Evolutionary conservation across 768 basidiomycete genomes (phyloP).

Genomic region (Amanita pseudoporphyria): DNA sequence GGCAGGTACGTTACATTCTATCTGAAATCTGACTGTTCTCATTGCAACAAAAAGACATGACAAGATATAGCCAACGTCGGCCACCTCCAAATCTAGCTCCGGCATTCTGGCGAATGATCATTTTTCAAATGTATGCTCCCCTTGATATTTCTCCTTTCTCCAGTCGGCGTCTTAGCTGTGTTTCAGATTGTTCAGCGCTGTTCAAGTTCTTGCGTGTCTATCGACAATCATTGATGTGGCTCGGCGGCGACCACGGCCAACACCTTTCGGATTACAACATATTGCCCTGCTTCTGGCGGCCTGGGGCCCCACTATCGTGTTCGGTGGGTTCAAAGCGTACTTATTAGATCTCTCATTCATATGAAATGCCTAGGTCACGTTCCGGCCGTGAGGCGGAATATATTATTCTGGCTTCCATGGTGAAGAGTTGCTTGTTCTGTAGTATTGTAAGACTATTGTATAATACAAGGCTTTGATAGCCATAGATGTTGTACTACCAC

Average conservation of each 20-base stretch:
- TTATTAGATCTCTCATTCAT: not conserved
- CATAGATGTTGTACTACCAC: too few species aligned
- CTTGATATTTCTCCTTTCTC: not conserved
- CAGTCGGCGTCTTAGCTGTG: conserved; percentile 6
- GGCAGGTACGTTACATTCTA: not conserved
- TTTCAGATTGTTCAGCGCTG: conserved; percentile 30
- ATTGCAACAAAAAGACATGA: not conserved
- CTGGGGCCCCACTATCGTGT: conserved; percentile 50
- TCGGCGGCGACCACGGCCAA: conserved; percentile 25
- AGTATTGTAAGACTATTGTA: not conserved
- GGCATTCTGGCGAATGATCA: conserved; percentile 4
- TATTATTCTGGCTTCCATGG: conserved; percentile 28
- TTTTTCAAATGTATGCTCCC: conserved; percentile 34
- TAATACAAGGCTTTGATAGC: too few species aligned
- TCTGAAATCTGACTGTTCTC: not conserved
- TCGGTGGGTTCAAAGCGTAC: conserved; percentile 28
- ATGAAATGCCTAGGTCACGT: conserved; percentile 21
- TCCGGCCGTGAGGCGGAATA: conserved; percentile 26
- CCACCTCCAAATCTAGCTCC: not conserved
- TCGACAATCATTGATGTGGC: conserved; percentile 43
- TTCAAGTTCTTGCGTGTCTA: conserved; percentile 39
- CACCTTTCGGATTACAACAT: conserved; percentile 58
- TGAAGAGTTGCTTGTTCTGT: not conserved
- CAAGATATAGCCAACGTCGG: not conserved
- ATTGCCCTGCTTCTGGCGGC: conserved; percentile 46